Evolutionary conservation across 108 stramenopile genomes (phyloP), one percentile per base, ranked within the genome.

Genomic region (Discostella stelligeroides): DNA sequence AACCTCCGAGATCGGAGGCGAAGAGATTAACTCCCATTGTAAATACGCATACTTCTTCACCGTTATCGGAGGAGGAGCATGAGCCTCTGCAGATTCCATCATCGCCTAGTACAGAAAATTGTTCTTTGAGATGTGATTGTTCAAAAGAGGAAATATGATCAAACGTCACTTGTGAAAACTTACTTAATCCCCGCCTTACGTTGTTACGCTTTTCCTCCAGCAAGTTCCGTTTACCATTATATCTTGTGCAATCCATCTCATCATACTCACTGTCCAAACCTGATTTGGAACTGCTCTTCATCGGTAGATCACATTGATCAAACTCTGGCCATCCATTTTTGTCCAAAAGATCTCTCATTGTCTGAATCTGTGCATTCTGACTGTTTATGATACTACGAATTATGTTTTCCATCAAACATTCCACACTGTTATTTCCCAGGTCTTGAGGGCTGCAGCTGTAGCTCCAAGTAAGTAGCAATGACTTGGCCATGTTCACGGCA

Each of bases 401-500:
- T 13, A 96, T 68, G 8, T 55, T 45, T n/a, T 72, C 65, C 79
- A 90, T 68, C 40, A 75, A 42, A 41, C 88, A 89, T 20, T 79
- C 77, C 18, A 67, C 15, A 20, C 57, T 61, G 29, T 81, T 81
- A 20, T 43, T 50, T 21, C 50, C 30, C 25, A 76, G 57, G 45
- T 84, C 86, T 18, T 0, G 38, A 37, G 57, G 39, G 10, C 62
- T 70, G 50, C 88, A 88, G 10, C 55, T 59, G 9, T 83, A 50
- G 25, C 66, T 68, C 29, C 65, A 66, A n/a, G 28, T 21, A 2
- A 79, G 78, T 25, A 95, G 62, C 21, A 95, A 70, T 7, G 83
- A 54, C 82, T 94, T 95, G 45, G 94, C 94, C 96, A 97, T 97
- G 78, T 95, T 97, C 41, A 95, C 88, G 10, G 95, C 96, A 62